Conservation (phyloP, 225 moss, liverwort and hornwort genomes). For the Pleurozium schreberi region DNA sequence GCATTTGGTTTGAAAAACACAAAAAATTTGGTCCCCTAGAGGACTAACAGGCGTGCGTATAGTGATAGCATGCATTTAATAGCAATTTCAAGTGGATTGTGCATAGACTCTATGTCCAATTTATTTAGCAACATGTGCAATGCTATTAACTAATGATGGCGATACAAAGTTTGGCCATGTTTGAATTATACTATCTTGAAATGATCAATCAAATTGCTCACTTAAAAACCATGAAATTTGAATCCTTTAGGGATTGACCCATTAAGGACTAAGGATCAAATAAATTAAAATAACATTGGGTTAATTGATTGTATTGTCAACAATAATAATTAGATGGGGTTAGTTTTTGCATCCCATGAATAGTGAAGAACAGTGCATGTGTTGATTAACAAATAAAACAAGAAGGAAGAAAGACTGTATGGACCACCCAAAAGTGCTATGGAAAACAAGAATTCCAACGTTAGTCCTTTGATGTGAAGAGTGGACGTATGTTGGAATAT, state of each 20-base stretch:
- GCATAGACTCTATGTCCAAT: not conserved
- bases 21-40: too few relatives aligned
- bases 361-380: not conserved
- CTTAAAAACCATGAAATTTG: not conserved
- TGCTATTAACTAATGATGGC: not conserved
- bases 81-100: not conserved
- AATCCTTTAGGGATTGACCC: not conserved
- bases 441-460: not conserved
- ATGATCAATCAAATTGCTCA: not conserved
- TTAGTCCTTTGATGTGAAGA: not conserved
- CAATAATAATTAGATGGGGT: not conserved
- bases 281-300: not conserved
- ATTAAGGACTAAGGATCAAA: not conserved
- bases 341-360: not conserved
- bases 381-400: too few relatives aligned
- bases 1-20: not conserved
- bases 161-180: not conserved
- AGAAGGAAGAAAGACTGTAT: not conserved
- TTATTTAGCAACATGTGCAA: not conserved
- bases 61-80: not conserved
- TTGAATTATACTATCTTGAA: not conserved
- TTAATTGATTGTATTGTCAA: not conserved
- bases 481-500: not conserved
- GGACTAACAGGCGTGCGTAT: not conserved
- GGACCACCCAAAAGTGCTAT: not conserved